These are phyloP conservation scores for Penicillium bialowiezense DNA, from an alignment of 495 filamentous ascomycete genomes.

Conservation along the genomic window DNA sequence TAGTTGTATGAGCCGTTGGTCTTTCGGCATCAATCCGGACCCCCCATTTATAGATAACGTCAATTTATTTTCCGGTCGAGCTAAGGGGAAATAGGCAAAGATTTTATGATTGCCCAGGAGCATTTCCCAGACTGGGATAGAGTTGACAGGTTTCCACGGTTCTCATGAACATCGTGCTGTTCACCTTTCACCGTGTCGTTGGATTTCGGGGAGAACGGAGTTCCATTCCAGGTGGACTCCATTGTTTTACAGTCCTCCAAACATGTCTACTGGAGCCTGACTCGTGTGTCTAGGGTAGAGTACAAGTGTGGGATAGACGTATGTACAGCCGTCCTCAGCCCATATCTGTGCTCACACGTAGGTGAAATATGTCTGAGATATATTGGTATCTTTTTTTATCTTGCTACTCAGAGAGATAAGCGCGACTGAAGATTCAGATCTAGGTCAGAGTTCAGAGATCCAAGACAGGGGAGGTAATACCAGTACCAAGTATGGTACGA, in stretches of 20 bases:
- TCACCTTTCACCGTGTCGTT: not conserved
- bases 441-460: not conserved
- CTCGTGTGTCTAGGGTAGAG: no score
- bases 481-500: not conserved
- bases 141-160: conserved; percentile 1
- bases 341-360: no score
- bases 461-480: conserved; percentile 5
- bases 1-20: no score
- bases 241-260: no score
- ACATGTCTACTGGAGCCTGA: no score
- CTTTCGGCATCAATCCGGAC: not conserved
- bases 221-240: conserved; percentile 18
- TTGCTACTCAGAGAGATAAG: not conserved
- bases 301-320: no score
- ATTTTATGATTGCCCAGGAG: no score
- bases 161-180: not conserved
- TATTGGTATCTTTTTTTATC: not conserved
- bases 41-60: no score
- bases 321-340: no score
- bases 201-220: conserved; percentile 1
- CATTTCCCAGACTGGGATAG: not conserved
- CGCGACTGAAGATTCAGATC: not conserved
- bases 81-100: no score
- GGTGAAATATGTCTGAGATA: no score
- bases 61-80: not conserved